Base-by-base conservation (phyloP, 352 stramenopile species). In the Phytophthora multivora region DNA sequence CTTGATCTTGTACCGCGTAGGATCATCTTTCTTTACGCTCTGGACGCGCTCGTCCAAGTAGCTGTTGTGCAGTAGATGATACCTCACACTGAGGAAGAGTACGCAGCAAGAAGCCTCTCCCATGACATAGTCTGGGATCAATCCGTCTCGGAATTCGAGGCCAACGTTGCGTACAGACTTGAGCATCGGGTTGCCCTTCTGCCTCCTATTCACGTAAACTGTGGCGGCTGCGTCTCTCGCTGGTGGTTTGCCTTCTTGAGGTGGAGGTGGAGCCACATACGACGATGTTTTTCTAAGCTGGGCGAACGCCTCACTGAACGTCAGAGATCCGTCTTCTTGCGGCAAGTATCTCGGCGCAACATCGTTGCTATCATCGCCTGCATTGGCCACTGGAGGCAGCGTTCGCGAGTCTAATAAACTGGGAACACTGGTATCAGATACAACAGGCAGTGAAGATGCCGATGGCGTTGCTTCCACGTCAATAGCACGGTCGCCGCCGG, bases 81-180 rank as follows among this genome's bases (percentile, higher is more conserved):
- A 98, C 26, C 87, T 77, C 49, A 97, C 69, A 65, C 87, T 96
- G 4, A 97, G 63, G 58, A 97, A 97, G n/a, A 98, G 55, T 26
- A 93, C 92, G 59, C 95, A 98, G 49, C 67, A 76, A 2, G 84
- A 89, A 7, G 75, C 49, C n/a, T 92, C 83, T 8, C 64, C 68
- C 62, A 98, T 87, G 16, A 98, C 93, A 67, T 98, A 99, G 73
- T 99, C 97, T 4, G 96, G 89, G 5, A 97, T 73, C 59, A 99
- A 88, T 3, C 87, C 87, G 54, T 93, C 85, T 25, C 86, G 86
- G 69, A 96, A 98, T 59, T 97, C 81, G 43, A 90, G 83, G 15
- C 89, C 87, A 54, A 99, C 96, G 72, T 99, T 99, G 35, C 86
- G 83, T 48, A 99, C 79, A 21, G 92, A 80, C 21, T 90, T 82